Conservation (phyloP, 345 rosid genomes). For the Turritis glabra region DNA sequence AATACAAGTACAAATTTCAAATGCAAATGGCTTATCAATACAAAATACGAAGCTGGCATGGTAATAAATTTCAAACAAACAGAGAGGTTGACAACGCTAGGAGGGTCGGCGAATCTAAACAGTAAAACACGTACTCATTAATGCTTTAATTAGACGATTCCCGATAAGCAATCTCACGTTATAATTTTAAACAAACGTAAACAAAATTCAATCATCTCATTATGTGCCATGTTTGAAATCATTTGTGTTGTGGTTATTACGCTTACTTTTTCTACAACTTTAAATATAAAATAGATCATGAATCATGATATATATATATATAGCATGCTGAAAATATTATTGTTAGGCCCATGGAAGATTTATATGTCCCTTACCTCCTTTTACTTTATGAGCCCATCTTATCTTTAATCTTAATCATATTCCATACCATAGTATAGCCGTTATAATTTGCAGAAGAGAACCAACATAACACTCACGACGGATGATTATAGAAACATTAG, state of each 20-base stretch:
- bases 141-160: conserved; percentile 3
- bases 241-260: neutral
- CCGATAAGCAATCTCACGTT: conserved; percentile 5
- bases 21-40: neutral
- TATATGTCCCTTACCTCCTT: no score
- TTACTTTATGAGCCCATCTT: neutral
- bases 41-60: neutral
- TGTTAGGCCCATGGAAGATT: neutral
- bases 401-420: neutral
- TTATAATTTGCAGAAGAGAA: neutral
- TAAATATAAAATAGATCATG: no score
- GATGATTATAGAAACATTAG: neutral
- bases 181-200: neutral
- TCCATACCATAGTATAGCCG: neutral
- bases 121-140: neutral
- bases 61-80: neutral
- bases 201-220: neutral
- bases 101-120: conserved; percentile 3
- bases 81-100: conserved; percentile 9
- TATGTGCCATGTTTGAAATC: neutral
- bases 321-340: neutral
- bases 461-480: neutral
- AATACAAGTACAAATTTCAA: neutral
- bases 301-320: no score
- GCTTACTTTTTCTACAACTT: neutral